Conservation (phyloP, 1,284 basidiomycete genomes). For the Marasmius oreades region DNA sequence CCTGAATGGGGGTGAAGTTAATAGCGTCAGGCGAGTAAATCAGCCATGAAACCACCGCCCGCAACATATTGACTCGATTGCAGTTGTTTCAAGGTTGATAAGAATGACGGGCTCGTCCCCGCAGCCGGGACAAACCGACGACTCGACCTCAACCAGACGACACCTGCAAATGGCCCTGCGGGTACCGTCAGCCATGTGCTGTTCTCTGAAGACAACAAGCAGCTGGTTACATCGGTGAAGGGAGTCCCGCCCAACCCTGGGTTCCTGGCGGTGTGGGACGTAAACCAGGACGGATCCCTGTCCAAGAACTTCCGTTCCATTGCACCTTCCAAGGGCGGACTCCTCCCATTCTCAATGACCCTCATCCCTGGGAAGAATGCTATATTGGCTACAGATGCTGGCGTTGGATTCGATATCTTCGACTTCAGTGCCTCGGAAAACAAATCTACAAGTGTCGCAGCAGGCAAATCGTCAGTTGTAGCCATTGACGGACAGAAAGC, state of each 20-base stretch:
- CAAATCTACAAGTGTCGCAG: conserved; percentile 12
- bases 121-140: conserved; percentile 37
- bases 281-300: conserved; percentile 37
- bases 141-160: conserved; percentile 43
- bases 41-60: neutral
- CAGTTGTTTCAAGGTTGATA: conserved; percentile 43
- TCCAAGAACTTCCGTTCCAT: conserved; percentile 36
- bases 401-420: conserved; percentile 42
- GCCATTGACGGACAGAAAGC: conserved; percentile 40
- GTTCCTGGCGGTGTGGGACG: conserved; percentile 46
- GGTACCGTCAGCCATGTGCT: conserved; percentile 40
- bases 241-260: conserved; percentile 41
- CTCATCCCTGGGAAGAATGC: conserved; percentile 44
- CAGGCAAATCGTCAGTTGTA: conserved; percentile 29
- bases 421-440: conserved; percentile 28
- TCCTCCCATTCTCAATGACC: conserved; percentile 46
- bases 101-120: conserved; percentile 34
- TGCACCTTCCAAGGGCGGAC: conserved; percentile 32
- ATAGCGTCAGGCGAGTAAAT: conserved; percentile 39
- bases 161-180: conserved; percentile 37
- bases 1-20: conserved; percentile 44
- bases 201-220: conserved; percentile 40
- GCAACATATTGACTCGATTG: neutral
- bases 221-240: conserved; percentile 46
- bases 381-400: conserved; percentile 43